phyloP scores from a whole-genome alignment of 345 rosid species.

The Noccaea bulbosa region DNA sequence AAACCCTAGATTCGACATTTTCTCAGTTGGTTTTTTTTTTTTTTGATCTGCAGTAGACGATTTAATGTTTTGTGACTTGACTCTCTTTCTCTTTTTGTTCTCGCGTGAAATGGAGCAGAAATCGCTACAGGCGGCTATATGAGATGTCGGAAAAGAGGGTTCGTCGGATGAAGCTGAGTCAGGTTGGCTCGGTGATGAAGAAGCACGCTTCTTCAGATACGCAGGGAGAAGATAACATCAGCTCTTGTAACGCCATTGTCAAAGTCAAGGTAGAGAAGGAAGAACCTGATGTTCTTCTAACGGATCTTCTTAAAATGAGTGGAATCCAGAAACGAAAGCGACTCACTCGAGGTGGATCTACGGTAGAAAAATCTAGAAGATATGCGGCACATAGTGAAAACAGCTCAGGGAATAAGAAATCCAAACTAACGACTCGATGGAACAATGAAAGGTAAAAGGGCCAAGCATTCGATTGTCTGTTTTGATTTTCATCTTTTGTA shows the following conservation, averaged over 20 bases:
- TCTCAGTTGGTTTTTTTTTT: neutral
- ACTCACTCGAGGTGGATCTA: constrained; percentile 30
- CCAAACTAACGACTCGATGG: constrained; percentile 62
- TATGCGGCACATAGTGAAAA: constrained; percentile 20
- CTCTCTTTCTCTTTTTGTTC: neutral
- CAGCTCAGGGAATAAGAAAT: constrained; percentile 32
- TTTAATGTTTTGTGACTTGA: neutral
- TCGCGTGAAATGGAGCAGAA: constrained; percentile 15
- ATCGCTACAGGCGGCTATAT: constrained; percentile 25
- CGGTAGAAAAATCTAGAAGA: constrained; percentile 42
- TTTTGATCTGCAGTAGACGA: no score
- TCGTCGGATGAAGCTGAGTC: constrained; percentile 52
- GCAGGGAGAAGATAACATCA: constrained; percentile 26
- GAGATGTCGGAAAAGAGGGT: constrained; percentile 47
- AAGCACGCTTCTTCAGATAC: constrained; percentile 37
- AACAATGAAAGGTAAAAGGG: constrained; percentile 61
- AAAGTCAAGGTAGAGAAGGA: constrained; percentile 46
- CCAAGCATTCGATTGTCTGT: constrained; percentile 5
- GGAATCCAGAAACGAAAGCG: constrained; percentile 51
- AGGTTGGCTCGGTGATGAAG: constrained; percentile 50
- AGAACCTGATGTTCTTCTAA: constrained; percentile 37
- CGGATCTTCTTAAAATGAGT: neutral
- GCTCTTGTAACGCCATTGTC: constrained; percentile 21
- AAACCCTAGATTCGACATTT: constrained; percentile 42
- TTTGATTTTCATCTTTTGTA: constrained; percentile 3